These are phyloP conservation scores for Aureoboletus auriporus DNA, from an alignment of 768 basidiomycete genomes.

Conservation along the genomic window DNA sequence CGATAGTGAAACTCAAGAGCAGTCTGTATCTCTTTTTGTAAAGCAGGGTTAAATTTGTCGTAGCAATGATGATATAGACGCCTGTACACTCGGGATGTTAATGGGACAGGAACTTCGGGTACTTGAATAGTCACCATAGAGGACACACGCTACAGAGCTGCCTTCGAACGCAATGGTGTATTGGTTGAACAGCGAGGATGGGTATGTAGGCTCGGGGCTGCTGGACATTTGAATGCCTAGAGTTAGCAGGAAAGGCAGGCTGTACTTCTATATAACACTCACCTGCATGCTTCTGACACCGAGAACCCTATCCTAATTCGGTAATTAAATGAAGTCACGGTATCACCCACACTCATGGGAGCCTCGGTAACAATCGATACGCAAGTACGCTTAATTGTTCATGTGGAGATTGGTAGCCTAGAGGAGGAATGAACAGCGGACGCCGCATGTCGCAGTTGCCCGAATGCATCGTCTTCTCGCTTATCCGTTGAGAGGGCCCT, in stretches of 20 bases:
- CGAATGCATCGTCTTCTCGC: too few relatives aligned
- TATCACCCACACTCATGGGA: too few relatives aligned
- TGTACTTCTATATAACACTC: background rate
- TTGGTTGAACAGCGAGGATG: slow-evolving; percentile 7
- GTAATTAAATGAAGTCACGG: too few relatives aligned
- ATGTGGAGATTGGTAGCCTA: too few relatives aligned
- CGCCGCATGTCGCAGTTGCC: too few relatives aligned
- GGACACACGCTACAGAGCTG: slow-evolving; percentile 14
- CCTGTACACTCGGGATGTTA: background rate
- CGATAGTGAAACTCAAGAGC: slow-evolving; percentile 8
- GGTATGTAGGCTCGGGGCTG: slow-evolving; percentile 4
- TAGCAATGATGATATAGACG: slow-evolving; percentile 11
- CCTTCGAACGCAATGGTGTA: slow-evolving; percentile 24
- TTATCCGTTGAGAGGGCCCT: background rate
- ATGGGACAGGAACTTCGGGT: background rate
- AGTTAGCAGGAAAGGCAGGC: too few relatives aligned
- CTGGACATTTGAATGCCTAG: too few relatives aligned
- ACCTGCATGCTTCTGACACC: background rate
- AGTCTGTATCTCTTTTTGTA: slow-evolving; percentile 13
- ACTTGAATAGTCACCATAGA: slow-evolving; percentile 10
- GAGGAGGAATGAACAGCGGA: too few relatives aligned
- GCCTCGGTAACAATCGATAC: too few relatives aligned
- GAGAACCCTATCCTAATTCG: background rate
- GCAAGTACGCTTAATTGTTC: too few relatives aligned
- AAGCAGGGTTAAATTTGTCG: slow-evolving; percentile 12